Base-by-base conservation (phyloP, 441 rosid genomes). In the California macrophylla region DNA sequence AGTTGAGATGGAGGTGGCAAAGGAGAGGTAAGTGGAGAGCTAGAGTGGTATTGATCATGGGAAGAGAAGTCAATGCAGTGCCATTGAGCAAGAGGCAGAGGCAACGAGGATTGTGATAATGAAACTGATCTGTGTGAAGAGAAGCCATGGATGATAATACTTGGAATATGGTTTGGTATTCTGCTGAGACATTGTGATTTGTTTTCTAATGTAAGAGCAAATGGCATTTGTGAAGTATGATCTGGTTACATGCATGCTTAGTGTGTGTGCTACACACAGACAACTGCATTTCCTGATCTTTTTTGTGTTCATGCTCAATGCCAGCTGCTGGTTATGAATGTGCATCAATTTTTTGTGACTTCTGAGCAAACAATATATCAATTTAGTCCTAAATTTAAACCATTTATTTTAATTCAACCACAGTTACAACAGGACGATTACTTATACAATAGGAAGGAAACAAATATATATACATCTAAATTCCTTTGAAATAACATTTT, bases 61-160 rank as follows among this genome's bases (percentile, higher is more conserved):
- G 95, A 74, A 85, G 80, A 65, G 86, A 79, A 70, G 78, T 47
- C 28, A 85, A 50, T 70, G 79, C 67, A 45, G 90, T 79, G 77
- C 79, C 78, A 60, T 82, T 86, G 74, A 89, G 86, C 69, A 93
- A 68, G 77, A 85, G 82, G 78, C 98, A 91, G 36, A 89, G 82
- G 75, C 98, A 93, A 0, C 45, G 75, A 2, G 93, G 69, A 78
- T 73, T 69, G 77, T 4, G 24, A 73, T 0, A 45, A 15, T n/a
- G 52, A 45, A n/a, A n/a, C 52, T 45, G 20, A 13, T 13, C n/a
- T 5, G 52, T 23, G 71, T 75, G 69, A 78, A 63, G 36, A 21
- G 34, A 66, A 66, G 85, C 63, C 63, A 58, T 58, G 25, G 28
- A 58, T 24, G 3, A 6, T 58, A 16, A 6, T 58, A 16, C 12